Evolutionary conservation across 2,329 filamentous ascomycete genomes (phyloP).

Genomic region (Phaeosphaeria sp.): DNA sequence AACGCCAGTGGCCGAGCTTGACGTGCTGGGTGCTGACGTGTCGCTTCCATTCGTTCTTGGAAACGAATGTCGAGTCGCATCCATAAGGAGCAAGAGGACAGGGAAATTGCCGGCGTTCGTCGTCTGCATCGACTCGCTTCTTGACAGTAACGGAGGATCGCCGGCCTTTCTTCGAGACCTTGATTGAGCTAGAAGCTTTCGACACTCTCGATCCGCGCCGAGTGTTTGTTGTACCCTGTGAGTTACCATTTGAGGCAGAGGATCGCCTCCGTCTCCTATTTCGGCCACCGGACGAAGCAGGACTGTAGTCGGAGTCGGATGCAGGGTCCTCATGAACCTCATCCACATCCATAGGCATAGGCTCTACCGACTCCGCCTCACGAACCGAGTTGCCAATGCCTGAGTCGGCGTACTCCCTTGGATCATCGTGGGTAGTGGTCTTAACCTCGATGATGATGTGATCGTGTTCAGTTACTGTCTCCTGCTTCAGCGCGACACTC

Average conservation of each 20-base stretch:
- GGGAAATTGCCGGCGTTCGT: conserved; percentile 63
- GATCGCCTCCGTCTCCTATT: conserved; percentile 33
- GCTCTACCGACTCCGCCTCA: conserved; percentile 48
- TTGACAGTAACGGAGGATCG: conserved; percentile 17
- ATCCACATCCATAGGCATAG: conserved; percentile 33
- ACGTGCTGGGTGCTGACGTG: conserved; percentile 85
- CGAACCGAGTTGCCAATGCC: conserved; percentile 35
- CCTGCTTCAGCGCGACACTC: conserved; percentile 28
- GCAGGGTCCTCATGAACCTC: conserved; percentile 41
- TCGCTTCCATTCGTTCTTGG: conserved; percentile 96
- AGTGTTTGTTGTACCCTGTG: conserved; percentile 17
- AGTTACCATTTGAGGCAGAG: conserved; percentile 32
- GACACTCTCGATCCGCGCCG: conserved; percentile 31
- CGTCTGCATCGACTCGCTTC: conserved; percentile 16
- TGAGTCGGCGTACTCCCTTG: conserved; percentile 33
- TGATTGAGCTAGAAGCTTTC: conserved; percentile 22
- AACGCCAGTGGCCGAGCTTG: conserved; percentile 76
- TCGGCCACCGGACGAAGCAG: conserved; percentile 12
- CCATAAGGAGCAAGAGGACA: conserved; percentile 83
- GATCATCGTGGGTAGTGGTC: conserved; percentile 7
- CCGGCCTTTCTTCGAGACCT: conserved; percentile 27
- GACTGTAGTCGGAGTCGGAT: conserved; percentile 47
- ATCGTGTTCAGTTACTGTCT: conserved; percentile 25
- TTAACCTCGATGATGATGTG: conserved; percentile 24
- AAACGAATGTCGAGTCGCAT: conserved; percentile 74